phyloP scores from a whole-genome alignment of 2,329 filamentous ascomycete species.

The Ceratocystis alfenasii region DNA sequence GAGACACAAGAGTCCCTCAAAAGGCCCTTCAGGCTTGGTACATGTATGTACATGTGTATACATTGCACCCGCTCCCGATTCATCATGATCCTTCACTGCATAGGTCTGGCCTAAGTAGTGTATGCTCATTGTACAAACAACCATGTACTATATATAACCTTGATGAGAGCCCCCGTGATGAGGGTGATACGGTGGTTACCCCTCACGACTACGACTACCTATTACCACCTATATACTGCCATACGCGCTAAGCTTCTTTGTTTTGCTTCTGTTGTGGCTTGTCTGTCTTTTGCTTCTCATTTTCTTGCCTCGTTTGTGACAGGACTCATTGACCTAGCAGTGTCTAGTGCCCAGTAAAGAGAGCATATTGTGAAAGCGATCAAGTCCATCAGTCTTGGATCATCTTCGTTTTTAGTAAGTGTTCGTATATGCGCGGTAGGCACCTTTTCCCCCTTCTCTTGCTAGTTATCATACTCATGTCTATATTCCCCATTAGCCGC shows the following conservation, averaged over 20 bases:
- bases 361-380: too few species aligned
- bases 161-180: not conserved
- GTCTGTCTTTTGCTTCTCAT: not conserved
- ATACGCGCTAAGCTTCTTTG: not conserved
- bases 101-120: not conserved
- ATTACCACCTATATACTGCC: not conserved
- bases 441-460: not conserved
- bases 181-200: not conserved
- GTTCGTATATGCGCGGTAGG: too few species aligned
- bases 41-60: not conserved
- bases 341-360: too few species aligned
- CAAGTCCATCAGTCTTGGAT: too few species aligned
- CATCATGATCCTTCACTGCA: not conserved
- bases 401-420: too few species aligned
- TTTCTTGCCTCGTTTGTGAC: not conserved
- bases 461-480: not conserved
- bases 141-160: too few species aligned
- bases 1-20: not conserved
- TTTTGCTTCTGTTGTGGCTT: not conserved
- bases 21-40: not conserved
- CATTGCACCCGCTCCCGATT: not conserved
- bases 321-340: too few species aligned
- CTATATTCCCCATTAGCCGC: not conserved
- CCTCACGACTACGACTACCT: constrained; percentile 1
- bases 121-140: not conserved